Evolutionary conservation across 2,329 filamentous ascomycete genomes (phyloP).

Genomic region (Claviceps capensis): DNA sequence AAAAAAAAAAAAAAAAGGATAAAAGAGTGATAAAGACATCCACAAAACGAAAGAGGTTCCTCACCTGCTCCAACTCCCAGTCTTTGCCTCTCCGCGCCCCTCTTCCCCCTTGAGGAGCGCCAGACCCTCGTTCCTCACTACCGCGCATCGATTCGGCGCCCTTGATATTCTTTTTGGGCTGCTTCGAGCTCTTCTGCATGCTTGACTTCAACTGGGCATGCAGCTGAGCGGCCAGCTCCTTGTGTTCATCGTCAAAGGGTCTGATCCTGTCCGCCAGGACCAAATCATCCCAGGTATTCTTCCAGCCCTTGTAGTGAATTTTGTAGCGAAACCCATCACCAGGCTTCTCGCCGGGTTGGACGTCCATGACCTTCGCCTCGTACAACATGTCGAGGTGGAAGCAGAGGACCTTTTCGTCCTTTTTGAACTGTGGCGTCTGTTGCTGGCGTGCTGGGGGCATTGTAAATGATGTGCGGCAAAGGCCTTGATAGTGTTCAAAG

Average conservation of each 20-base stretch:
- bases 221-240: conserved; percentile 67
- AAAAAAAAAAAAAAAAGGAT: neutral
- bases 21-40: conserved; percentile 2
- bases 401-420: conserved; percentile 91
- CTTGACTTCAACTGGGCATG: conserved; percentile 53
- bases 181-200: conserved; percentile 39
- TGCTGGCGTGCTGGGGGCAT: conserved; percentile 31
- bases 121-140: conserved; percentile 62
- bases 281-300: conserved; percentile 99
- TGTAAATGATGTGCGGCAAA: conserved; percentile 4
- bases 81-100: conserved; percentile 65
- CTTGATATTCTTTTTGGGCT: conserved; percentile 32
- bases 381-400: conserved; percentile 97
- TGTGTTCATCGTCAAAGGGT: conserved; percentile 91
- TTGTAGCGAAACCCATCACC: conserved; percentile 68
- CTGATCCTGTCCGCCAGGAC: conserved; percentile 84
- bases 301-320: conserved; percentile 99
- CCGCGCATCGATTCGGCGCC: conserved; percentile 43
- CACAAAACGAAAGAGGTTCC: conserved; percentile 12
- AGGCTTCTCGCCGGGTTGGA: conserved; percentile 53
- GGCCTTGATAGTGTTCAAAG: neutral
- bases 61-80: conserved; percentile 70
- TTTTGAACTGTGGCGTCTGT: conserved; percentile 38
- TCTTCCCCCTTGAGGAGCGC: conserved; percentile 45
- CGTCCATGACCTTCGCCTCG: conserved; percentile 87